Percentiles rank a stretch among this genome's conserved stretches.
phyloP scores from a whole-genome alignment of 371 early-diverging fungal species.

The Mucor irregularis region DNA sequence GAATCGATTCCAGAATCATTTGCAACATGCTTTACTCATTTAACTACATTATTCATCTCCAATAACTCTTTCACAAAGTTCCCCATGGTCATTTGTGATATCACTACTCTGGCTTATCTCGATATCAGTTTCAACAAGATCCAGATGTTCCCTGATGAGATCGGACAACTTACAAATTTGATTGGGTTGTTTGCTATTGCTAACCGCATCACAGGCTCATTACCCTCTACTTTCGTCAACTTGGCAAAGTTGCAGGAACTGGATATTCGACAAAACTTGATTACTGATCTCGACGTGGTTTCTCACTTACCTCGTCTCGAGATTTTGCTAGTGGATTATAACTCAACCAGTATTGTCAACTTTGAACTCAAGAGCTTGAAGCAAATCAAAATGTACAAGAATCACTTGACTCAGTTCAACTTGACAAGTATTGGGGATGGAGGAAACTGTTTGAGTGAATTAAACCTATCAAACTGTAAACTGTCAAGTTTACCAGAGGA shows the following conservation, averaged over 20 bases:
- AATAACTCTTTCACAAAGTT: conserved; percentile 76
- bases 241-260: conserved; percentile 68
- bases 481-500: conserved; percentile 71
- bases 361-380: conserved; percentile 46
- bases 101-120: conserved; percentile 63
- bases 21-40: conserved; percentile 50
- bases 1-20: conserved; percentile 65
- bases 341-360: conserved; percentile 60
- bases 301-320: conserved; percentile 59
- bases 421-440: conserved; percentile 3
- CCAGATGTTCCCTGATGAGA: conserved; percentile 67
- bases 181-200: conserved; percentile 67
- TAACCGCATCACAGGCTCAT: conserved; percentile 67
- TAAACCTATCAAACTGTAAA: conserved; percentile 76
- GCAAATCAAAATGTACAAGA: conserved; percentile 57
- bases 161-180: conserved; percentile 66
- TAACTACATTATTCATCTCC: conserved; percentile 72
- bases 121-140: conserved; percentile 88
- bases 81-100: conserved; percentile 39
- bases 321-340: conserved; percentile 67
- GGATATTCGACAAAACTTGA: conserved; percentile 73
- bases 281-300: conserved; percentile 65
- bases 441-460: conserved; percentile 33
- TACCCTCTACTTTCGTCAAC: conserved; percentile 62
- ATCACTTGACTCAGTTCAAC: conserved; percentile 61